Percentiles rank a stretch among this genome's conserved stretches.
Evolutionary conservation across 2,329 filamentous ascomycete species (phyloP).

Genomic region (Aspergillus thermomutatus): DNA sequence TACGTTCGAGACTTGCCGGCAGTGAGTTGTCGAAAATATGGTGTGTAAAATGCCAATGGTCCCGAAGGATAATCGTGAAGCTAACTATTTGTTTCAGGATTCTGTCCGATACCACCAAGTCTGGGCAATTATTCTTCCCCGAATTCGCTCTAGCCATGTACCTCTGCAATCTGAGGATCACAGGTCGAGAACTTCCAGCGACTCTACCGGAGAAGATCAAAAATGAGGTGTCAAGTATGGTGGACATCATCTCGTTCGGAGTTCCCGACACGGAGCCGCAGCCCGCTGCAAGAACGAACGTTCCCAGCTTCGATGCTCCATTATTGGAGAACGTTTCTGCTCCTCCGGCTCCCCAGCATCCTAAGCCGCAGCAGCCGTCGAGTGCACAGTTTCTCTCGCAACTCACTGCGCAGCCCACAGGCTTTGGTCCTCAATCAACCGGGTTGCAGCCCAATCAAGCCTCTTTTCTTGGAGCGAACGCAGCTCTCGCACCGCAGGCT

Average conservation of each 20-base stretch:
- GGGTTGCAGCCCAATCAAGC: constrained; percentile 59
- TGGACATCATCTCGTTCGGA: constrained; percentile 97
- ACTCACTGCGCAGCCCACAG: constrained; percentile 53
- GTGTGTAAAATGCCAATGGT: constrained; percentile 46
- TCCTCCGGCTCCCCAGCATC: constrained; percentile 58
- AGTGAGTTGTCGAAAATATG: constrained; percentile 90
- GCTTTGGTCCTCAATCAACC: constrained; percentile 60
- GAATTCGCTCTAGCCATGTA: constrained; percentile 99
- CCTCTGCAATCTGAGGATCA: constrained; percentile 89
- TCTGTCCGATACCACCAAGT: constrained; percentile 90
- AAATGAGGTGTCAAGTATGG: constrained; percentile 99
- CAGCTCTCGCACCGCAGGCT: constrained; percentile 34
- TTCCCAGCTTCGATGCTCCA: constrained; percentile 65
- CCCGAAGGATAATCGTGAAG: constrained; percentile 1
- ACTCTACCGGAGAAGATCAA: constrained; percentile 77
- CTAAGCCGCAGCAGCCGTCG: constrained; percentile 67
- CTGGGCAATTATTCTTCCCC: constrained; percentile 91
- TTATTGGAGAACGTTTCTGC: constrained; percentile 47
- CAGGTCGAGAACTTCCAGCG: constrained; percentile 75
- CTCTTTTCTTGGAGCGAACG: constrained; percentile 42
- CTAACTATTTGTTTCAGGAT: constrained; percentile 57
- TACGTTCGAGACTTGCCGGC: constrained; percentile 84
- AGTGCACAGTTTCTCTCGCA: constrained; percentile 61
- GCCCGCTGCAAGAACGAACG: constrained; percentile 59
- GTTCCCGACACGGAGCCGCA: constrained; percentile 68